Evolutionary conservation across 164 flowering plant genomes (phyloP), one percentile per base, ranked within the genome.

Genomic region (Umbilicus rupestris): DNA sequence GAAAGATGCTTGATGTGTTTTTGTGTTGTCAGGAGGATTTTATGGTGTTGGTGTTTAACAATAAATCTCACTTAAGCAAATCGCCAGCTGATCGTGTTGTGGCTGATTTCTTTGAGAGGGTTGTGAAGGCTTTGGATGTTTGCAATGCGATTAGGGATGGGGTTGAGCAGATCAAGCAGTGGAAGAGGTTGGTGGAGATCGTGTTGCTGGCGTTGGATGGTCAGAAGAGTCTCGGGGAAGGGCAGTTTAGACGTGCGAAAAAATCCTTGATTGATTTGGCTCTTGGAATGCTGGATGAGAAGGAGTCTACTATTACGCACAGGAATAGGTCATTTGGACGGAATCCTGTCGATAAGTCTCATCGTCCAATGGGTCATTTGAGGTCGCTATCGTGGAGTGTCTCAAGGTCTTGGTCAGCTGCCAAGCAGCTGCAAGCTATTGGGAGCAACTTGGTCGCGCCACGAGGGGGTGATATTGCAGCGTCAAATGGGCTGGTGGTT

Each of bases 321-420:
- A 66, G 98, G 57, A 90, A 90, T 68, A 77, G 98, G 16, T 93
- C 98, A 0, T 90, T 93, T 67, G 92, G 97, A 12, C 75, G 96
- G 3, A 78, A 75, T 64, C 78, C 71, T 62, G 52, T 68, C 0
- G 24, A 74, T 7, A 75, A 39, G 64, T 83, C 79, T 47, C 79
- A 78, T 9, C 81, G 79, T n/a, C 66, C 78, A 0, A 1, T 77
- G n/a, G 84, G 85, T 4, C 88, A 88, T 72, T 88, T 79, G 39
- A 64, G 97, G 20, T 90, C 97, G 0, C 73, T 93, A 5, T 90
- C 98, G 0, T 93, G 98, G 98, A 93, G 98, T 64, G 96, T 93
- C 1, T 93, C 98, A 7, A 70, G 97, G 55, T 73, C 90, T n/a
- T 93, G 97, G 92, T 86, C 89, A 0, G 92, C 92, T 0, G 90